phyloP scores from a whole-genome alignment of 208 protist genomes.

The Naegleria lovaniensis region DNA sequence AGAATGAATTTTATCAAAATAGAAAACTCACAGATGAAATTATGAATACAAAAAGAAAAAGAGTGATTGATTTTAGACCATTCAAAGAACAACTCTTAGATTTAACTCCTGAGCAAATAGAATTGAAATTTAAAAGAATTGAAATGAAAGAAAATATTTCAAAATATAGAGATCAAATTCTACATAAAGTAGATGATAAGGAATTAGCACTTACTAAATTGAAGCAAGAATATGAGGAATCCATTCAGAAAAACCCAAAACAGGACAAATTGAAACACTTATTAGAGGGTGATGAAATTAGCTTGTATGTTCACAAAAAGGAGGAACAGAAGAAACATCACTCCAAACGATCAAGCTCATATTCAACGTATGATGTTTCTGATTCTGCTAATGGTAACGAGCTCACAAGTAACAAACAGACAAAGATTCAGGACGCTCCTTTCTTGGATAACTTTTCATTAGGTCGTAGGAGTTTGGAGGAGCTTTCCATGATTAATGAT shows the following conservation, averaged over 20 bases:
- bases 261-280: not conserved
- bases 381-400: no score
- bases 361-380: no score
- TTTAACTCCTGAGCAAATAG: not conserved
- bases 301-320: not conserved
- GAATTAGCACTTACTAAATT: not conserved
- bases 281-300: not conserved
- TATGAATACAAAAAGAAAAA: not conserved
- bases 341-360: not conserved
- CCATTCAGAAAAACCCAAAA: not conserved
- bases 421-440: no score
- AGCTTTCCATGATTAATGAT: not conserved
- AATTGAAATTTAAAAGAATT: conserved; percentile 6
- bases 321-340: not conserved
- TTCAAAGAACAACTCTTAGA: conserved; percentile 20
- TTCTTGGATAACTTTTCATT: not conserved
- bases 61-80: conserved; percentile 14
- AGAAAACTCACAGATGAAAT: not conserved
- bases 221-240: not conserved
- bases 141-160: not conserved
- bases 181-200: not conserved
- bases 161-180: not conserved
- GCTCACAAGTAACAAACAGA: no score
- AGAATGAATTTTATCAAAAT: not conserved
- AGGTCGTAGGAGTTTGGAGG: not conserved